A percentile compares a stretch with the other conserved stretches of the same genome.
These are phyloP conservation scores for Boechera retrofracta DNA, from an alignment of 345 rosid genomes.

Conservation along the genomic window DNA sequence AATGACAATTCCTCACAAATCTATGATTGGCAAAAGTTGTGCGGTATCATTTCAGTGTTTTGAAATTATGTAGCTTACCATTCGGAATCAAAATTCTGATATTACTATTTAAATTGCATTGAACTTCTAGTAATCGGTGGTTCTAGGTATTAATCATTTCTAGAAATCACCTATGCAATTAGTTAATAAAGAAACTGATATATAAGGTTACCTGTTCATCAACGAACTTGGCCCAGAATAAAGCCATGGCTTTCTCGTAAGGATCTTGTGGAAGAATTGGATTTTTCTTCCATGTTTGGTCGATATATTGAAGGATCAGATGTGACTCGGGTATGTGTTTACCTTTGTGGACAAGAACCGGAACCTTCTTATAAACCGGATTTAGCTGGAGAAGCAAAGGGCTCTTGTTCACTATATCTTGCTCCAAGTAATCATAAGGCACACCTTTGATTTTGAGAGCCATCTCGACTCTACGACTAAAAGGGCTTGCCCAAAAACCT, in stretches of 20 bases:
- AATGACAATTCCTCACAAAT: too few relatives aligned
- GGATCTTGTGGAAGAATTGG: conserved; percentile 55
- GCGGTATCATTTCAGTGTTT: too few relatives aligned
- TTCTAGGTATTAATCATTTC: neutral
- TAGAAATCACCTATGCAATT: neutral
- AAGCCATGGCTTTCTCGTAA: conserved; percentile 49
- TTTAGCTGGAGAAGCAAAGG: conserved; percentile 47
- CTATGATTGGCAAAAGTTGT: too few relatives aligned
- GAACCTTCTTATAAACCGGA: conserved; percentile 51
- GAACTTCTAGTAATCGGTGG: neutral
- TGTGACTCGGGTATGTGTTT: conserved; percentile 50
- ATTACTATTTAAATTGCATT: neutral
- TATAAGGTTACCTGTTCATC: conserved; percentile 46
- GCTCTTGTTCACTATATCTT: conserved; percentile 48
- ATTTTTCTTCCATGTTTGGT: conserved; percentile 51
- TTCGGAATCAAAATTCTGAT: neutral
- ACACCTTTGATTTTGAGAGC: conserved; percentile 54
- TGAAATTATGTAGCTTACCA: too few relatives aligned
- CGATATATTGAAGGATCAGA: conserved; percentile 56
- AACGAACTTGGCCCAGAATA: conserved; percentile 52
- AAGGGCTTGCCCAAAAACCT: conserved; percentile 52
- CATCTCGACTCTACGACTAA: conserved; percentile 46
- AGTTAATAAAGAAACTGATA: neutral
- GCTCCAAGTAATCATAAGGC: conserved; percentile 47
- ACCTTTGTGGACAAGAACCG: conserved; percentile 55